phyloP scores from a whole-genome alignment of 2,329 filamentous ascomycete species.

The Shiraia bambusicola region DNA sequence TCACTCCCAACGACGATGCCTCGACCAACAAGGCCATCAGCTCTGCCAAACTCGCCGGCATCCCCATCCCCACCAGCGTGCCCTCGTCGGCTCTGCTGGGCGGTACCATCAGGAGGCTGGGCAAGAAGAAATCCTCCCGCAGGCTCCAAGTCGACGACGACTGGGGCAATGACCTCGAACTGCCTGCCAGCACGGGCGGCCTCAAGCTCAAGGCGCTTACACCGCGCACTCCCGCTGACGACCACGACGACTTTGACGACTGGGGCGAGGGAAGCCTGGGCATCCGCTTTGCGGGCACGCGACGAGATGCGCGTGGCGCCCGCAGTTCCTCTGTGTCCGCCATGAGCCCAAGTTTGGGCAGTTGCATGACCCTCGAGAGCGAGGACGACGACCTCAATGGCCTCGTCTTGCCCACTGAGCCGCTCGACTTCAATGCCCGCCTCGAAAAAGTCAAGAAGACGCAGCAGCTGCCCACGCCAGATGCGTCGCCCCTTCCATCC shows the following conservation, averaged over 20 bases:
- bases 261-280: constrained; percentile 94
- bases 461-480: constrained; percentile 11
- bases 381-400: constrained; percentile 92
- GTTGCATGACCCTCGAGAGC: constrained; percentile 86
- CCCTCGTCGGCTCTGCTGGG: constrained; percentile 87
- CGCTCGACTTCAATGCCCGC: constrained; percentile 78
- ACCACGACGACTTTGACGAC: constrained; percentile 84
- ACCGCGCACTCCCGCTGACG: constrained; percentile 48
- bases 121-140: constrained; percentile 53
- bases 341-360: constrained; percentile 88
- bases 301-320: constrained; percentile 74
- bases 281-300: constrained; percentile 84
- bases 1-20: constrained; percentile 81
- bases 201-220: constrained; percentile 48
- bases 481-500: constrained; percentile 20
- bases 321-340: constrained; percentile 86
- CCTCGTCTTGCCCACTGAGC: constrained; percentile 79
- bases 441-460: constrained; percentile 68
- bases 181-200: constrained; percentile 41
- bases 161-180: constrained; percentile 54
- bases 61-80: constrained; percentile 84
- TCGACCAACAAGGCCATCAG: constrained; percentile 79
- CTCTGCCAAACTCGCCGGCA: constrained; percentile 81
- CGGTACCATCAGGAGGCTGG: constrained; percentile 88
- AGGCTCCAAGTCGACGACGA: constrained; percentile 52